These are phyloP conservation scores for Cyberlindnera xishuangbannaensis DNA, from an alignment of 805 yeast species.

Conservation along the genomic window DNA sequence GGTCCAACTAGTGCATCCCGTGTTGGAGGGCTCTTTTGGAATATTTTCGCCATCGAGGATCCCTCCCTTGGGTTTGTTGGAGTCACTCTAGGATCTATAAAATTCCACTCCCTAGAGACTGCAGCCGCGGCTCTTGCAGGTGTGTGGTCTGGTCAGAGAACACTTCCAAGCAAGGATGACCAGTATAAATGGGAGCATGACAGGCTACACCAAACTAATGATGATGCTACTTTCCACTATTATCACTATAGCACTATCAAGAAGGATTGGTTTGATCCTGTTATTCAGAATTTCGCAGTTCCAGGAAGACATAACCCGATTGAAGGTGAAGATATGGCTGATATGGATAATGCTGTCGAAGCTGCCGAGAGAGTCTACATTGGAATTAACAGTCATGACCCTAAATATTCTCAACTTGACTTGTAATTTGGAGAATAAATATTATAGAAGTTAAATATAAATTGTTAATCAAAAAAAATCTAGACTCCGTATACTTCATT, in stretches of 20 bases:
- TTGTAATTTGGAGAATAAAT: too few relatives aligned
- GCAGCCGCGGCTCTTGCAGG: constrained; percentile 48
- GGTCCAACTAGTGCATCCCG: constrained; percentile 5
- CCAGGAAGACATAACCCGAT: constrained; percentile 6
- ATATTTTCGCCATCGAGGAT: constrained; percentile 38
- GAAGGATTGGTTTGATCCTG: constrained; percentile 7
- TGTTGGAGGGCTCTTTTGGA: constrained; percentile 36
- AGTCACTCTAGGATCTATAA: constrained; percentile 32
- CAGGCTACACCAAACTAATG: constrained; percentile 23
- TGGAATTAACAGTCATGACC: constrained; percentile 3
- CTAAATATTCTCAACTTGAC: too few relatives aligned
- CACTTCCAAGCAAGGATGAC: constrained; percentile 34
- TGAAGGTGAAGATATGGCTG: constrained; percentile 6
- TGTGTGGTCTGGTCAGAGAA: constrained; percentile 37
- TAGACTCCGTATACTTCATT: too few relatives aligned
- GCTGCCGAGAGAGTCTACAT: constrained; percentile 6
- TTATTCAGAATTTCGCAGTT: constrained; percentile 5
- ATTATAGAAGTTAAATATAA: too few relatives aligned
- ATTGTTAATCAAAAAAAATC: too few relatives aligned
- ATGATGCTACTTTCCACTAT: constrained; percentile 4
- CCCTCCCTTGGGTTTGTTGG: constrained; percentile 42
- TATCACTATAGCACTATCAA: constrained; percentile 3
- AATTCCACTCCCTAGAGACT: constrained; percentile 45
- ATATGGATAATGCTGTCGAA: constrained; percentile 5
- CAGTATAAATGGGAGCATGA: constrained; percentile 32